phyloP scores from a whole-genome alignment of 1,284 basidiomycete species.

The Leccinum pseudoinsigne region DNA sequence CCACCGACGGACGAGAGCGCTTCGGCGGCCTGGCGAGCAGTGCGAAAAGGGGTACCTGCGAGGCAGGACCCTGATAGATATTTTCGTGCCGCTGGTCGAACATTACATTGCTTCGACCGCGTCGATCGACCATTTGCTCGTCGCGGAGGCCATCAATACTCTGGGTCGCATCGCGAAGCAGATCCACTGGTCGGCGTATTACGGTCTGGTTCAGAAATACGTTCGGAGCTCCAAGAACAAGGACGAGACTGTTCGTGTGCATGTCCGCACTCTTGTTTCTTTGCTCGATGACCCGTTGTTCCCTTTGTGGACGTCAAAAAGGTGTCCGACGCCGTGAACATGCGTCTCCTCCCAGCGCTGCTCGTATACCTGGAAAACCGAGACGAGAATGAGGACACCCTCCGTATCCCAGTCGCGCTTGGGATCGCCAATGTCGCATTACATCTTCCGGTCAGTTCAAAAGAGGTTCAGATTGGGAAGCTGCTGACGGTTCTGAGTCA shows the following conservation, averaged over 20 bases:
- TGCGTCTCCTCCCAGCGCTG: conserved; percentile 74
- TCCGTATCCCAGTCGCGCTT: conserved; percentile 83
- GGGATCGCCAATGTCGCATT: conserved; percentile 87
- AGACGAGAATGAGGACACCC: conserved; percentile 42
- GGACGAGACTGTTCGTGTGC: conserved; percentile 77
- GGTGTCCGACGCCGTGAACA: conserved; percentile 79
- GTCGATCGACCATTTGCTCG: conserved; percentile 86
- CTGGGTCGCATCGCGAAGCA: conserved; percentile 76
- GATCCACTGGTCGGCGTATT: conserved; percentile 87
- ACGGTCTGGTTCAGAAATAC: conserved; percentile 81
- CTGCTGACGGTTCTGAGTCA: conserved; percentile 87
- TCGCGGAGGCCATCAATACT: conserved; percentile 86
- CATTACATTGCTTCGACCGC: conserved; percentile 77
- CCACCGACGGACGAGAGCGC: conserved; percentile 87
- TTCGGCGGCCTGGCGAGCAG: conserved; percentile 83
- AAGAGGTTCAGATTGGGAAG: conserved; percentile 75
- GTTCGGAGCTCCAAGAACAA: conserved; percentile 74
- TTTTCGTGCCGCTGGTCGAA: conserved; percentile 87
- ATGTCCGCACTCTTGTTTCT: conserved; percentile 85
- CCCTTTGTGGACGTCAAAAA: conserved; percentile 35
- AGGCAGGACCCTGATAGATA: conserved; percentile 75
- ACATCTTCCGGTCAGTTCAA: conserved; percentile 71
- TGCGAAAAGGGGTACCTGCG: conserved; percentile 71
- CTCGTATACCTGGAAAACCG: conserved; percentile 80
- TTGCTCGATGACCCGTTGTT: conserved; percentile 60